A percentile compares a stretch with the other conserved stretches of the same genome.
phyloP scores from a whole-genome alignment of 768 basidiomycete species.

The Termitomyces sp. region DNA sequence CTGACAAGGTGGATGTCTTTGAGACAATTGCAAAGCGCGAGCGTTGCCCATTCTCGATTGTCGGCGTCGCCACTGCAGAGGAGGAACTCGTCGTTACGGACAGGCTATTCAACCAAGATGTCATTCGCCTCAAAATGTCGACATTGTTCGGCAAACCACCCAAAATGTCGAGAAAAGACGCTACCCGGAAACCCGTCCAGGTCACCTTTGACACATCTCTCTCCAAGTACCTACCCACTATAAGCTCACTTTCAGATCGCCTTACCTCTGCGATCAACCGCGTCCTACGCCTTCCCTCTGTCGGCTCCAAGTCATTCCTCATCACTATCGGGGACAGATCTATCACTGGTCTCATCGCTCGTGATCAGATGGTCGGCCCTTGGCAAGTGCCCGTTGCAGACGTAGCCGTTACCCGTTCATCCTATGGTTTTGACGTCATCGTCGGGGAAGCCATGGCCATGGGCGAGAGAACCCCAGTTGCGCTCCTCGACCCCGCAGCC shows the following conservation, averaged over 20 bases:
- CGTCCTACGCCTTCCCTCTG: slow-evolving; percentile 87
- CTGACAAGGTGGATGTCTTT: slow-evolving; percentile 61
- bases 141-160: slow-evolving; percentile 97
- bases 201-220: slow-evolving; percentile 73
- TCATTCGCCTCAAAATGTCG: slow-evolving; percentile 90
- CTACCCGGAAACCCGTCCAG: slow-evolving; percentile 36
- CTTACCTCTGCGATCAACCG: slow-evolving; percentile 70
- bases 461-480: slow-evolving; percentile 94
- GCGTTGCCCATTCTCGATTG: slow-evolving; percentile 90
- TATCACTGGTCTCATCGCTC: slow-evolving; percentile 89
- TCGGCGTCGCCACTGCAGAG: slow-evolving; percentile 81
- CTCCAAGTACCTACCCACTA: slow-evolving; percentile 56
- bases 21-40: slow-evolving; percentile 81
- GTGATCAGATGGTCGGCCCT: slow-evolving; percentile 99
- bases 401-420: slow-evolving; percentile 92
- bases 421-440: slow-evolving; percentile 86
- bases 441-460: slow-evolving; percentile 97
- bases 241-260: slow-evolving; percentile 40
- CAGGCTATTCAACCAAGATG: slow-evolving; percentile 70
- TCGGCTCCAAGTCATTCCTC: slow-evolving; percentile 95
- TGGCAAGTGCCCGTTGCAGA: slow-evolving; percentile 99
- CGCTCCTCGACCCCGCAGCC: slow-evolving; percentile 82
- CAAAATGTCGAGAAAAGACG: slow-evolving; percentile 79
- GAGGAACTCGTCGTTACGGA: slow-evolving; percentile 90
- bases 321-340: slow-evolving; percentile 97